Percentiles rank a stretch among this genome's conserved stretches.
Evolutionary conservation across 2,329 filamentous ascomycete species (phyloP).

Genomic region (Tolypocladium cylindrosporum): DNA sequence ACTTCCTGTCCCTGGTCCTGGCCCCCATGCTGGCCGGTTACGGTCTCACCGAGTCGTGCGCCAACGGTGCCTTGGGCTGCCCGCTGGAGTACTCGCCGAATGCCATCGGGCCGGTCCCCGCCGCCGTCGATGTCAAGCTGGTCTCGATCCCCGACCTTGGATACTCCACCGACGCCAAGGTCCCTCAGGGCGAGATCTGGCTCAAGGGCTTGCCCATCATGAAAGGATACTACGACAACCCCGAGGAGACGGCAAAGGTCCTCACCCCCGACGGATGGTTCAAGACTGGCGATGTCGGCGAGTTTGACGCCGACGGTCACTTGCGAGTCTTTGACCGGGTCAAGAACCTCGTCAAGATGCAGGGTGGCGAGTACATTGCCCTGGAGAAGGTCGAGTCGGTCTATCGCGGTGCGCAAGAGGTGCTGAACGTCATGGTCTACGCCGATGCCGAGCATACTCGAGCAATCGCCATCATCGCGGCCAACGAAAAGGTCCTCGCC

Average conservation of each 20-base stretch:
- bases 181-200: slow-evolving; percentile 87
- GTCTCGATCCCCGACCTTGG: slow-evolving; percentile 85
- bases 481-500: slow-evolving; percentile 53
- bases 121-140: slow-evolving; percentile 77
- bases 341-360: slow-evolving; percentile 96
- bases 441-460: slow-evolving; percentile 65
- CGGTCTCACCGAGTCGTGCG: slow-evolving; percentile 86
- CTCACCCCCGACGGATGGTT: slow-evolving; percentile 88
- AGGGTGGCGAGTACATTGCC: slow-evolving; percentile 92
- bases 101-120: slow-evolving; percentile 69
- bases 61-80: slow-evolving; percentile 72
- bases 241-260: slow-evolving; percentile 70
- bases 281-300: slow-evolving; percentile 91
- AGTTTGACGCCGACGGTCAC: slow-evolving; percentile 73
- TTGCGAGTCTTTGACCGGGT: slow-evolving; percentile 86
- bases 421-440: slow-evolving; percentile 81
- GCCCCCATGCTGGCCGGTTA: slow-evolving; percentile 94
- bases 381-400: slow-evolving; percentile 91
- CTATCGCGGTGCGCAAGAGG: slow-evolving; percentile 70
- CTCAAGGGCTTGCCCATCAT: slow-evolving; percentile 72
- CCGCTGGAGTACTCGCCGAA: slow-evolving; percentile 74
- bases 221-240: slow-evolving; percentile 72
- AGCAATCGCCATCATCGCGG: slow-evolving; percentile 71
- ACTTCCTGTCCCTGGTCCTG: slow-evolving; percentile 85
- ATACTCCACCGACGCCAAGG: slow-evolving; percentile 63